Conservation (phyloP, 1,284 basidiomycete species). For the Trichosporon sp. region DNA sequence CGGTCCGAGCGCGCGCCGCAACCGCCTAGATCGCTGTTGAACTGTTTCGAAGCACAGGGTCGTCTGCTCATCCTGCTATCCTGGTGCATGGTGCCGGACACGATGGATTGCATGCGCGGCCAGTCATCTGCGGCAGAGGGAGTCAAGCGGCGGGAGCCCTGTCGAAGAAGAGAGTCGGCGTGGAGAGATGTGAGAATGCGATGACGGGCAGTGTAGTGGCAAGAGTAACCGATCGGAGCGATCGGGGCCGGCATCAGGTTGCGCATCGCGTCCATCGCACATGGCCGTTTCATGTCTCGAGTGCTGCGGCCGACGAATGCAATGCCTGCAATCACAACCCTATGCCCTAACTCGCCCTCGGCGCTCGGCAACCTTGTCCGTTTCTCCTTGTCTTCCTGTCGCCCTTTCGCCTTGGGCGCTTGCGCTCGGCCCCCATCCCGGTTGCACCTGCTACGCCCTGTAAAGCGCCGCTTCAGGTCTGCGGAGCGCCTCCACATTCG, state of each 20-base stretch:
- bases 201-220: background rate
- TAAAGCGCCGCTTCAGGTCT: too few species aligned
- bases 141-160: background rate
- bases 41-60: background rate
- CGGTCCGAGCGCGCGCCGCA: constrained; percentile 1
- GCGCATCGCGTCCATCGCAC: background rate
- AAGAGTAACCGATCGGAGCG: background rate
- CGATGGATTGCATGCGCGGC: background rate
- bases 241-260: background rate
- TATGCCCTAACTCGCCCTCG: too few species aligned
- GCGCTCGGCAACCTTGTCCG: background rate
- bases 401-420: background rate
- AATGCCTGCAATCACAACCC: background rate
- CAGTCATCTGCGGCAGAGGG: background rate
- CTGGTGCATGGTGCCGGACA: background rate
- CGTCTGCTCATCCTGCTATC: background rate
- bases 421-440: background rate
- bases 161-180: too few species aligned
- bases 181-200: background rate
- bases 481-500: too few species aligned
- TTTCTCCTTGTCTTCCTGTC: background rate
- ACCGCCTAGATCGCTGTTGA: background rate
- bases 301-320: background rate
- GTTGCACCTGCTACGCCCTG: too few species aligned
- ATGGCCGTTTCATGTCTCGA: background rate